Evolutionary conservation across 208 protist species (phyloP), one percentile per base, ranked within the genome.

Genomic region (Phytomonas francai): DNA sequence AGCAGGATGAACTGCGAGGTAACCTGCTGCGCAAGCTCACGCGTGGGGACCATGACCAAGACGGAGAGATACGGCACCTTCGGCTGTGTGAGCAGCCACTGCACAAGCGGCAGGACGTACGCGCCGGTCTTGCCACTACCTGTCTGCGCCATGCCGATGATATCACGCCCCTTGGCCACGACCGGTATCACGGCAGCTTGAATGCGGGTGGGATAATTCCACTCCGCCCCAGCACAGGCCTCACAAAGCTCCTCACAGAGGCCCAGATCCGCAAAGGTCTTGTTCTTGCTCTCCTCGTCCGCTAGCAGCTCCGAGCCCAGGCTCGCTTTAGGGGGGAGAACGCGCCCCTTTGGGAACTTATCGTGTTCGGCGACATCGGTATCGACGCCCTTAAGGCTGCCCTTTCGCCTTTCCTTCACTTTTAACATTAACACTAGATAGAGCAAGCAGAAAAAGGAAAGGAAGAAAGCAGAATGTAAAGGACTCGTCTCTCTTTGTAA

Each of bases 41-140:
- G 88, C 4, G 98, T 99, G 8, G 98, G 98, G 45, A 98, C 86
- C 71, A 99, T 86, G 6, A 98, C 84, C 16, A 98, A 89, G 70
- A 94, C 92, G 3, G 97, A 91, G 16, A 97, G 85, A 59, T 90
- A 95, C 7, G 96, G 95, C 32, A 84, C 81, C 71, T 94, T 96
- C 36, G 77, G 79, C 68, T 94, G 87, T 1, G 91, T 84, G n/a
- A 99, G 79, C 22, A 99, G 83, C 77, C 77, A 88, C 67, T 99
- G 91, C 22, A 99, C 87, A n/a, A 99, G 94, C 8, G 99, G 99
- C 54, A 99, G 84, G 12, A 94, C 97, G 75, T 99, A 99, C 2
- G 98, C 96, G 30, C 92, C 98, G 2, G 99, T 99, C 78, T 99
- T 99, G 64, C 99, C 98, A 57, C 94, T 98, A 30, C 99, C 98